Evolutionary conservation across 306 rosid genomes (phyloP).

Genomic region (Sesbania bispinosa): DNA sequence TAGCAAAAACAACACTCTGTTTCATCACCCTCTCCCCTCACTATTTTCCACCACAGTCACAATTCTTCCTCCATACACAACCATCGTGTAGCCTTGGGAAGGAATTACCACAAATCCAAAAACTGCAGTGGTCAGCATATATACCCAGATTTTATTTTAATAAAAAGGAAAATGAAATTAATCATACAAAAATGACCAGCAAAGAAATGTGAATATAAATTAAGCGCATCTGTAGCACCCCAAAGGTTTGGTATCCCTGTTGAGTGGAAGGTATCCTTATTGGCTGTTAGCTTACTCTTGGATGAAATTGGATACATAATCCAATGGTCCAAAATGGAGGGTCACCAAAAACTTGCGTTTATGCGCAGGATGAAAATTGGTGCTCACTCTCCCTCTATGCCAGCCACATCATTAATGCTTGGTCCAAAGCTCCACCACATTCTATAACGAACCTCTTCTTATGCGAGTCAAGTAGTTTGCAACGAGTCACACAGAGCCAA

Average conservation of each 20-base stretch:
- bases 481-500: too few relatives aligned
- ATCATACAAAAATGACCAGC: background rate
- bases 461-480: too few relatives aligned
- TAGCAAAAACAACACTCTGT: too few relatives aligned
- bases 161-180: constrained; percentile 3
- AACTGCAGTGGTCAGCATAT: too few relatives aligned
- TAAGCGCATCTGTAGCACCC: constrained; percentile 11
- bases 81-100: too few relatives aligned
- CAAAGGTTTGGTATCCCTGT: constrained; percentile 19
- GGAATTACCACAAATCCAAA: too few relatives aligned
- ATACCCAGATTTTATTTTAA: constrained; percentile 14
- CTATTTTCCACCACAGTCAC: too few relatives aligned
- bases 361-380: background rate
- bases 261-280: constrained; percentile 26
- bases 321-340: constrained; percentile 3
- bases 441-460: too few relatives aligned
- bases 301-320: constrained; percentile 20
- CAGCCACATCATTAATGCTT: constrained; percentile 45
- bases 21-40: too few relatives aligned
- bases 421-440: constrained; percentile 77
- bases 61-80: too few relatives aligned
- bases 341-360: background rate
- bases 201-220: constrained; percentile 15
- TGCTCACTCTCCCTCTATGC: background rate
- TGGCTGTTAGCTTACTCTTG: constrained; percentile 9